Conservation (phyloP, 164 flowering plant genomes). For the Platanus orientalis region DNA sequence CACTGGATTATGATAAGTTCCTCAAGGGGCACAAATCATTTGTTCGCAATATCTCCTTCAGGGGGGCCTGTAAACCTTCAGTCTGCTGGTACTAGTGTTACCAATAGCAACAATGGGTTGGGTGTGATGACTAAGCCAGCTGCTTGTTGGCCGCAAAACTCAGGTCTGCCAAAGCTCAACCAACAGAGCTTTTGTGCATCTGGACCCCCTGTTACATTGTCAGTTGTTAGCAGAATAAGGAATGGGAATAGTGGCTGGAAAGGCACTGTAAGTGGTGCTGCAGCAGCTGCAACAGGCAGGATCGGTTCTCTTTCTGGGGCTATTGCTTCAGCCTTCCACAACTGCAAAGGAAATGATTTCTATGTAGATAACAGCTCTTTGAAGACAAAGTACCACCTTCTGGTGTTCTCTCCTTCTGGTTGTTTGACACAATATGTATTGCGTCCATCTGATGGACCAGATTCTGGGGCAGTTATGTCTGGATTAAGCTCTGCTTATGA, state of each 20-base stretch:
- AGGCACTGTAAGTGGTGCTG: slow-evolving; percentile 64
- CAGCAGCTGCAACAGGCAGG: slow-evolving; percentile 75
- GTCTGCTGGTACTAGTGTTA: slow-evolving; percentile 24
- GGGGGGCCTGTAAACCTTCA: slow-evolving; percentile 44
- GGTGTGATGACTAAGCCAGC: slow-evolving; percentile 22
- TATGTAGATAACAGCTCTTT: slow-evolving; percentile 16
- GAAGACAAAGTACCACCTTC: slow-evolving; percentile 43
- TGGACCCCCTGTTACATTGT: slow-evolving; percentile 66
- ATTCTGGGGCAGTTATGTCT: slow-evolving; percentile 20
- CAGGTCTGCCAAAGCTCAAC: slow-evolving; percentile 27
- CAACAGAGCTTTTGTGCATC: slow-evolving; percentile 37
- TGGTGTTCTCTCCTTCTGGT: slow-evolving; percentile 74
- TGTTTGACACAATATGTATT: slow-evolving; percentile 58
- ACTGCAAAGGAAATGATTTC: slow-evolving; percentile 35
- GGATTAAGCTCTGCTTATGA: slow-evolving; percentile 31
- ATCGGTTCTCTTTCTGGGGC: slow-evolving; percentile 47
- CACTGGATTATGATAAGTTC: slow-evolving; percentile 76
- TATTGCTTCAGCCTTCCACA: slow-evolving; percentile 61
- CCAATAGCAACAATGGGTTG: slow-evolving; percentile 18
- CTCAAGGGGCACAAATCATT: slow-evolving; percentile 78
- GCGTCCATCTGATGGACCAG: slow-evolving; percentile 30
- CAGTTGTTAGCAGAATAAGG: slow-evolving; percentile 64
- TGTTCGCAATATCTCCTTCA: slow-evolving; percentile 60
- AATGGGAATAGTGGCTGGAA: slow-evolving; percentile 72
- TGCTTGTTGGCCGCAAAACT: slow-evolving; percentile 26